Evolutionary conservation across 169 alveolate species (phyloP).

Genomic region (Pseudocohnilembus persalinus): DNA sequence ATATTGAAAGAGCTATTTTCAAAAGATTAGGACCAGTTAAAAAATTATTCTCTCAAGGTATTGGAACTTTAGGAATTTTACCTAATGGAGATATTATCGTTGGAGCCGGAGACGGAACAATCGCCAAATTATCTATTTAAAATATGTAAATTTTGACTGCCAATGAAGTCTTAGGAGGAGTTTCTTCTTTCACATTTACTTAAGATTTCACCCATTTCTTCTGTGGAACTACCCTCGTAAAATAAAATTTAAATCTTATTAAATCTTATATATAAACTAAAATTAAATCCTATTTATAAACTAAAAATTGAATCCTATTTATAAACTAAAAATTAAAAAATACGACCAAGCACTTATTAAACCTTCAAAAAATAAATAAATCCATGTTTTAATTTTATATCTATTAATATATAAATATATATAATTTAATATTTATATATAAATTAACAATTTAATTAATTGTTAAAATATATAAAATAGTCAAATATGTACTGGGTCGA

Average conservation of each 20-base stretch:
- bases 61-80: conserved; percentile 80
- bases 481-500: conserved; percentile 92
- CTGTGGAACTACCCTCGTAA: conserved; percentile 76
- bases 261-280: too few species aligned
- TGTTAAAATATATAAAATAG: conserved; percentile 3
- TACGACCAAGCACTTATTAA: too few species aligned
- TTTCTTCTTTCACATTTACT: conserved; percentile 85
- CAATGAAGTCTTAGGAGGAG: conserved; percentile 88
- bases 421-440: too few species aligned
- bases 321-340: too few species aligned
- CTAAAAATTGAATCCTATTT: too few species aligned
- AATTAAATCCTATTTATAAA: too few species aligned
- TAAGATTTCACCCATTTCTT: conserved; percentile 88
- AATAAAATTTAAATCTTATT: too few species aligned
- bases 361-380: too few species aligned
- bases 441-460: background rate
- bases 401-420: too few species aligned
- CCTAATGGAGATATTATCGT: conserved; percentile 88
- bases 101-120: conserved; percentile 92
- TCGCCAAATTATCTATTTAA: conserved; percentile 80
- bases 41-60: conserved; percentile 83
- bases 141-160: conserved; percentile 63
- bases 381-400: too few species aligned
- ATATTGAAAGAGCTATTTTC: conserved; percentile 67
- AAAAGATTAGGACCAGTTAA: conserved; percentile 84